Evolutionary conservation across 2,329 filamentous ascomycete species (phyloP), one percentile per base, ranked within the genome.

Genomic region (Scedosporium aurantiacum): DNA sequence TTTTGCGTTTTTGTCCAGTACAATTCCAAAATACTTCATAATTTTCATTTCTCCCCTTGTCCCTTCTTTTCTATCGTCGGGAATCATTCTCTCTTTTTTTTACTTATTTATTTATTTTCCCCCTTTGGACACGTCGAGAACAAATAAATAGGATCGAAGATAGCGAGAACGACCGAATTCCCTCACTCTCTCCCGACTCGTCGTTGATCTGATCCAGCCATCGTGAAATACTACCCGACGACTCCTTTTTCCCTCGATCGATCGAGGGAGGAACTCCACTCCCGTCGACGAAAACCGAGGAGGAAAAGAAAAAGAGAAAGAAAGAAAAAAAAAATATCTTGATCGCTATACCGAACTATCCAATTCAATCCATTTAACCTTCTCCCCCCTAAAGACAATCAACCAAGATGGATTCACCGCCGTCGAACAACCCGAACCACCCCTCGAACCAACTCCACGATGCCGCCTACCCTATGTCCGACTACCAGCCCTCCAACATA

Each of bases 401-500:
- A 45, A n/a, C 32, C 47, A 50, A 54, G 58, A 60, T 60, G 58
- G 58, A 60, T 47, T 28, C 40, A 16, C 43, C 43, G 12, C 37
- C 58, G n/a, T 23, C 43, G 18, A 60, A 60, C 58, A 50, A 50
- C 32, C 60, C 61, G 10, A 52, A 60, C 27, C 63, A 64, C 54
- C 61, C 63, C 41, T 64, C 63, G 40, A 60, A 64, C 57, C 52
- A 62, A 18, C 60, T 64, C 45, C 59, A 58, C 41, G 59, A 63
- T 40, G 63, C 63, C 25, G 63, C 63, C n/a, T 64, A 64, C 41
- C 63, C 63, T 14, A 57, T 63, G 41, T 61, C 60, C 57, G 63
- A 64, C 45, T 61, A 60, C 58, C 58, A 60, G 8, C 58, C 58
- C 45, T 16, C 23, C 21, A 60, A 60, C 21, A 50, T 60, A 18